These are phyloP conservation scores for Nemania abortiva DNA, from an alignment of 2,329 filamentous ascomycete genomes.

Conservation along the genomic window DNA sequence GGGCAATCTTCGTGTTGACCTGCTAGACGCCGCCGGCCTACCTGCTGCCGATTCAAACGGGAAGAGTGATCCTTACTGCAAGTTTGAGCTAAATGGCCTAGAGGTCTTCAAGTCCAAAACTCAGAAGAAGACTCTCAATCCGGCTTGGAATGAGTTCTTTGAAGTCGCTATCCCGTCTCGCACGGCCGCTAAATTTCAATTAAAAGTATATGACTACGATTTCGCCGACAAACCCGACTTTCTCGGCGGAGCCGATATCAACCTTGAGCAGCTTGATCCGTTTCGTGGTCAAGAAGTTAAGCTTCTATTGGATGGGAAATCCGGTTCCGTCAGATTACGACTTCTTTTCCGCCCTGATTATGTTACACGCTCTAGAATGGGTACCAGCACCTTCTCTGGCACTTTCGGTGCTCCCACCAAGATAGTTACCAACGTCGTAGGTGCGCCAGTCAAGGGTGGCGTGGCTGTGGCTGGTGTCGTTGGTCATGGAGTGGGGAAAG, in stretches of 20 bases:
- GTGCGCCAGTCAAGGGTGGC: constrained; percentile 94
- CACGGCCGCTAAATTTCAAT: constrained; percentile 83
- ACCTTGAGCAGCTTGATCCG: constrained; percentile 83
- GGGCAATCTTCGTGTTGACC: constrained; percentile 92
- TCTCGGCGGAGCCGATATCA: constrained; percentile 81
- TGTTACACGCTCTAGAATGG: constrained; percentile 85
- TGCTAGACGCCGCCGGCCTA: constrained; percentile 87
- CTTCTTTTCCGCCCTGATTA: constrained; percentile 95
- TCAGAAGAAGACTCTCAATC: constrained; percentile 96
- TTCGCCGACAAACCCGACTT: constrained; percentile 95
- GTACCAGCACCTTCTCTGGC: constrained; percentile 91
- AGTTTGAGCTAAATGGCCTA: constrained; percentile 89
- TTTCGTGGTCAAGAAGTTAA: constrained; percentile 83
- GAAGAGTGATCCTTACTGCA: constrained; percentile 96
- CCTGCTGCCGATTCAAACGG: constrained; percentile 95
- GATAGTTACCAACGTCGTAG: constrained; percentile 83
- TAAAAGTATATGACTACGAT: constrained; percentile 94
- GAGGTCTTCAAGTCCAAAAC: constrained; percentile 95
- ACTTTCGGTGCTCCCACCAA: constrained; percentile 89
- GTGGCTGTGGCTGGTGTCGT: constrained; percentile 78
- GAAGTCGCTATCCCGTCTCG: constrained; percentile 85
- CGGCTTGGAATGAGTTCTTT: constrained; percentile 96
- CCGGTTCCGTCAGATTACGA: constrained; percentile 82
- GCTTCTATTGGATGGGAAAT: constrained; percentile 87
- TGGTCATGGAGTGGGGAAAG: constrained; percentile 85